Percentiles rank a stretch among this genome's conserved stretches.
Evolutionary conservation across 306 rosid genomes (phyloP).

Genomic region (Cyamopsis tetragonoloba): DNA sequence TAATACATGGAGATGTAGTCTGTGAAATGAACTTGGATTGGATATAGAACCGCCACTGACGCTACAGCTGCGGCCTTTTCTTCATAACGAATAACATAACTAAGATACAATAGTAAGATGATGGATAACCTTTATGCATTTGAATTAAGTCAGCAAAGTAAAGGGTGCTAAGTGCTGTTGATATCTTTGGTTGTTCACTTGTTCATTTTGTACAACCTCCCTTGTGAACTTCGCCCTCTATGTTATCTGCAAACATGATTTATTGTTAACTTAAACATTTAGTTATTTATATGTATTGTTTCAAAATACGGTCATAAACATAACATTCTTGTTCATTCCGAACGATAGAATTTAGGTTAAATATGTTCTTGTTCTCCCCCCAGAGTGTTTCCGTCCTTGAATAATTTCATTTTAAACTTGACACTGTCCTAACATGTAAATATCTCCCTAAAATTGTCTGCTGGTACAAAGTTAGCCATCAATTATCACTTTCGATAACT

Average conservation of each 20-base stretch:
- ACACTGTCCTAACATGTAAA: not conserved
- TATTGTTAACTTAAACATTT: not conserved
- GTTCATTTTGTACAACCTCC: not conserved
- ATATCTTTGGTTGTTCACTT: no score
- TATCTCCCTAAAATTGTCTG: not conserved
- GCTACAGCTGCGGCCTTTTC: conserved; percentile 11
- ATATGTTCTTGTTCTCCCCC: not conserved
- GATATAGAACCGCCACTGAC: not conserved
- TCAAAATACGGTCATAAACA: not conserved
- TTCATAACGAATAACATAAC: not conserved
- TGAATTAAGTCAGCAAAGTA: not conserved
- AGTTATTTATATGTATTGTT: not conserved
- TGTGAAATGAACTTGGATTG: not conserved
- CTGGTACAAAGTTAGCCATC: not conserved
- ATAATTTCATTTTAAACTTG: not conserved
- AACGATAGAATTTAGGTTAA: not conserved
- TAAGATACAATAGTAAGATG: not conserved
- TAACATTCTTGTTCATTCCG: not conserved
- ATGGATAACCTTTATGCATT: not conserved
- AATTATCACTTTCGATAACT: not conserved
- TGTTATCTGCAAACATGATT: not conserved
- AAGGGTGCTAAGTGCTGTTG: not conserved
- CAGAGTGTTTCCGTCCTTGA: no score
- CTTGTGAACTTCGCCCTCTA: not conserved
- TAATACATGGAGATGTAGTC: not conserved